These are phyloP conservation scores for Phytophthora pseudosyringae DNA, from an alignment of 352 stramenopile genomes.

Conservation along the genomic window DNA sequence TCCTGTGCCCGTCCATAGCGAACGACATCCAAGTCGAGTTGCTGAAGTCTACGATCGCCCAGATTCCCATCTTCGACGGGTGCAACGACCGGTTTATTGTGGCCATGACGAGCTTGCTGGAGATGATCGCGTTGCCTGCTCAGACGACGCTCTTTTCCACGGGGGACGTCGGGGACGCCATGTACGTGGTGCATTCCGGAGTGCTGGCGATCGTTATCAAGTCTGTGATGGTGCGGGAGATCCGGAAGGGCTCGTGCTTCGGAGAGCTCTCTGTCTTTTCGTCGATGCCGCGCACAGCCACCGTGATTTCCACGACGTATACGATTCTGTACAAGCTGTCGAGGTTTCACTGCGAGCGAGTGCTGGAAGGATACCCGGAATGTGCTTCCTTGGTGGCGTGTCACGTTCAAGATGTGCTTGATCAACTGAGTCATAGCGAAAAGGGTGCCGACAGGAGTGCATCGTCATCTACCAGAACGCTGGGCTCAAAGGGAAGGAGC, in stretches of 20 bases:
- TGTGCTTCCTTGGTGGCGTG: conserved; percentile 36
- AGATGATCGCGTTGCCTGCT: conserved; percentile 62
- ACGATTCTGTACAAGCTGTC: conserved; percentile 71
- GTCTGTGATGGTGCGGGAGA: conserved; percentile 64
- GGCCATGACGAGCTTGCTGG: conserved; percentile 67
- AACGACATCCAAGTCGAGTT: conserved; percentile 80
- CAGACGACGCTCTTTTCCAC: conserved; percentile 62
- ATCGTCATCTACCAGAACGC: neutral
- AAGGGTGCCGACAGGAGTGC: neutral
- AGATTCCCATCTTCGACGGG: conserved; percentile 65
- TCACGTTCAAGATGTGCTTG: conserved; percentile 33
- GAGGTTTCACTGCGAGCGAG: conserved; percentile 57
- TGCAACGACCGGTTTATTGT: conserved; percentile 67
- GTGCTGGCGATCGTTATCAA: conserved; percentile 68
- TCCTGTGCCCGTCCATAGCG: conserved; percentile 76
- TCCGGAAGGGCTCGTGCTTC: conserved; percentile 73
- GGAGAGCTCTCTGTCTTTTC: conserved; percentile 78
- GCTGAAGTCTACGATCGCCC: conserved; percentile 53
- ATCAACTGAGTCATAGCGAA: conserved; percentile 2
- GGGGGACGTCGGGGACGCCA: conserved; percentile 65
- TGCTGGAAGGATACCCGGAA: conserved; percentile 61
- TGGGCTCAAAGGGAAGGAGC: too few species aligned
- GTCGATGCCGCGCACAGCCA: conserved; percentile 57
- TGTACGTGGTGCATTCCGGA: conserved; percentile 79
- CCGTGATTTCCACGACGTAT: conserved; percentile 65